These are phyloP conservation scores for Cryptococcus floricola DNA, from an alignment of 1,284 basidiomycete species.

Conservation along the genomic window DNA sequence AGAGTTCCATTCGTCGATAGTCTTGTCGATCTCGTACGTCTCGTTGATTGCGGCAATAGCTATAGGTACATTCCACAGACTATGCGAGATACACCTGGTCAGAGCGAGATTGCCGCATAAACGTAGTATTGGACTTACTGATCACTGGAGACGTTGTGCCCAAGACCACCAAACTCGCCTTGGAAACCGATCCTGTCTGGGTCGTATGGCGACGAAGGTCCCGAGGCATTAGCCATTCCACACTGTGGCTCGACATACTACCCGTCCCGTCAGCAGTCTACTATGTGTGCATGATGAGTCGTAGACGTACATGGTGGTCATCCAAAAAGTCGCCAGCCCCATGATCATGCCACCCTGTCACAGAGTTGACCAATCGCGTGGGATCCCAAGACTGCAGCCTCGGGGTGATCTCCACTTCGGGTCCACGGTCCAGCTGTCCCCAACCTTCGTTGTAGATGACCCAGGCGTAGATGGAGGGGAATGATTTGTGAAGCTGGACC, in stretches of 20 bases:
- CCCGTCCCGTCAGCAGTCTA: background rate
- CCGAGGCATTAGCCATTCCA: slow-evolving; percentile 9
- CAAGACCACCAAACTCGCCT: slow-evolving; percentile 24
- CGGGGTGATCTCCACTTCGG: slow-evolving; percentile 14
- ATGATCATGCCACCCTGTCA: slow-evolving; percentile 21
- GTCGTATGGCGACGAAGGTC: slow-evolving; percentile 16
- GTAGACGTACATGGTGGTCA: slow-evolving; percentile 18
- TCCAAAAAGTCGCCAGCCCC: slow-evolving; percentile 23
- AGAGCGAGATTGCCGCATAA: too few relatives aligned
- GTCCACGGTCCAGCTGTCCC: slow-evolving; percentile 16
- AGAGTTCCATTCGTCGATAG: slow-evolving; percentile 16
- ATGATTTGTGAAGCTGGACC: slow-evolving; percentile 19
- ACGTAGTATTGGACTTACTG: slow-evolving; percentile 10
- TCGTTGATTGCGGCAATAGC: slow-evolving; percentile 17
- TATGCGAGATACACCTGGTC: background rate
- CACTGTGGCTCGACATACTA: slow-evolving; percentile 21
- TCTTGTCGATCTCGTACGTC: slow-evolving; percentile 20
- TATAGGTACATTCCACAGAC: slow-evolving; percentile 17
- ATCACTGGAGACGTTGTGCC: slow-evolving; percentile 22
- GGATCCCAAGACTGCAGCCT: slow-evolving; percentile 15
- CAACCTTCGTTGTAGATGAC: slow-evolving; percentile 26
- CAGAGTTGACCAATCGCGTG: slow-evolving; percentile 16
- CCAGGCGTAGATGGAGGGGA: slow-evolving; percentile 25
- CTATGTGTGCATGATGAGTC: background rate
- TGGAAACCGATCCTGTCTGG: slow-evolving; percentile 21